phyloP scores from a whole-genome alignment of 257 asterid genomes.

The Gentiana macrophylla region DNA sequence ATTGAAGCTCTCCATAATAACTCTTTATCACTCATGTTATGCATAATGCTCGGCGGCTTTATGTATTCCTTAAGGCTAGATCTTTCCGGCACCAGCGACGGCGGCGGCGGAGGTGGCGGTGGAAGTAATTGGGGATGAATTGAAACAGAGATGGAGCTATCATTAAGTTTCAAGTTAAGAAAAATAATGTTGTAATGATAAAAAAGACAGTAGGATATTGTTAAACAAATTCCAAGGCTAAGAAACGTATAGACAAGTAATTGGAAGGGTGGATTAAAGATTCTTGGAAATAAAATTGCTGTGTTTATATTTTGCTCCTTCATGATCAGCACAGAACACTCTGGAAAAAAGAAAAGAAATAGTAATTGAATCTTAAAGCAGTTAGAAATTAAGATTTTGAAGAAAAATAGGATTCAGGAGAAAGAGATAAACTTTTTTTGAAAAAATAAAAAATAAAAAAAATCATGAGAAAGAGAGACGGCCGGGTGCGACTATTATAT shows the following conservation, averaged over 20 bases:
- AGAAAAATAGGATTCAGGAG: no score
- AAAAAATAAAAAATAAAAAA: no score
- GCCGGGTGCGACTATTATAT: no score
- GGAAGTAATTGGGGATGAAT: constrained; percentile 14
- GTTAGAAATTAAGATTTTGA: no score
- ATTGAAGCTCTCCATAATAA: constrained; percentile 47
- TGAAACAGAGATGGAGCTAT: constrained; percentile 32
- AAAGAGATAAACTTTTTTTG: no score
- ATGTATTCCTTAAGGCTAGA: constrained; percentile 6
- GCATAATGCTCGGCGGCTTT: constrained; percentile 24
- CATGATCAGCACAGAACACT: constrained; percentile 6
- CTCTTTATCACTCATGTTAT: constrained; percentile 48
- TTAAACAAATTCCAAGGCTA: constrained; percentile 42
- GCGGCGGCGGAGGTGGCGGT: neutral
- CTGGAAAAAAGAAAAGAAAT: no score
- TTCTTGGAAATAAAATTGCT: constrained; percentile 1
- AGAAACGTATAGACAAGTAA: constrained; percentile 24
- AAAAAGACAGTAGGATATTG: constrained; percentile 41
- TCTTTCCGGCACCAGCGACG: neutral
- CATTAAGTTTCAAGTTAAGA: constrained; percentile 41
- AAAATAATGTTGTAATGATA: constrained; percentile 41
- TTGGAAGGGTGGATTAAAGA: constrained; percentile 15
- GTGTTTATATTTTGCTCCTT: constrained; percentile 18
- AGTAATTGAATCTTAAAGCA: no score
- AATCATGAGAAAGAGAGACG: no score